Base-by-base conservation (phyloP, 2,329 filamentous ascomycete species). In the Mariannaea elegans region DNA sequence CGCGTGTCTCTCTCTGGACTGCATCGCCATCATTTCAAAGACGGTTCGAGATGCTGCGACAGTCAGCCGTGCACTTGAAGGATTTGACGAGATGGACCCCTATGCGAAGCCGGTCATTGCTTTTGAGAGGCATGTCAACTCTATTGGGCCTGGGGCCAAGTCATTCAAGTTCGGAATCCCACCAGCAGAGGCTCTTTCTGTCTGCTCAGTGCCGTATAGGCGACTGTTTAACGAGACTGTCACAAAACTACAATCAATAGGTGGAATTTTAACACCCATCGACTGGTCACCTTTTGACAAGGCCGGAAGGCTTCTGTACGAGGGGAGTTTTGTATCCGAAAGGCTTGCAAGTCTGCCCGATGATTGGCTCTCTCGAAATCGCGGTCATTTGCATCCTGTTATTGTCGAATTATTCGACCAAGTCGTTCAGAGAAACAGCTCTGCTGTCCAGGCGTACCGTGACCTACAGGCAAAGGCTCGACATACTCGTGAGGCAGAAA, bases 1-100 rank as follows among this genome's bases (percentile, higher is more conserved):
- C 13, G 84, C 84, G 4, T 87, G 84, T 61, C 73, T 80, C 23
- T 83, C 78, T 6, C 74, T 86, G 1, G 84, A 87, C 70, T 84
- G 81, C 56, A 78, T 84, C 39, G 79, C 83, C 1, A 76, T 85
- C 45, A 75, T 83, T 49, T 76, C 82, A 3, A 71, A 71, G 19
- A 82, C 75, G 4, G 74, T 83, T 14, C 69, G 74, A 7, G 82
- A 85, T 65, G 81, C 81, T 12, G 73, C 81, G 32, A 73, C 65
- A 4, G 75, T 85, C 6, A 82, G 82, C 79, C 76, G 81, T 21
- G 24, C 18, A 5, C 27, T 78, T 16, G 78, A 80, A 38, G 76
- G 74, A 9, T 77, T 78, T 50, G 83, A 85, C 60, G 60, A 70
- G 3, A 70, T 76, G 19, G 84, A 86, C 66, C 73, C 76, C 19